Conservation (phyloP, 2,329 filamentous ascomycete genomes). For the Pyricularia sp. region DNA sequence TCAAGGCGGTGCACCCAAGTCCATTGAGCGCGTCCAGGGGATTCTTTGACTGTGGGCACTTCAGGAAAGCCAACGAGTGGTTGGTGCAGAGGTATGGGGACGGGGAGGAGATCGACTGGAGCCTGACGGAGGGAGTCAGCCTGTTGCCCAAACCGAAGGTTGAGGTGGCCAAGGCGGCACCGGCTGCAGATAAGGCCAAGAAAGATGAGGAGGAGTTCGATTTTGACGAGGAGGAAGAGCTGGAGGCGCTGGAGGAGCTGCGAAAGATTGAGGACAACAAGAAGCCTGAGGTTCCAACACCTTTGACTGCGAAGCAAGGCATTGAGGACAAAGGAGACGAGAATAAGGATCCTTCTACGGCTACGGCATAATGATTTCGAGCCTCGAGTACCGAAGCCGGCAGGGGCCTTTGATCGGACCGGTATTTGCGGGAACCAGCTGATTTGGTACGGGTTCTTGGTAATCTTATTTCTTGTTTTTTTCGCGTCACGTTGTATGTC, state of each 20-base stretch:
- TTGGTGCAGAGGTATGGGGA: constrained; percentile 63
- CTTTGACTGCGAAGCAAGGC: neutral
- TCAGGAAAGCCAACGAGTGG: constrained; percentile 76
- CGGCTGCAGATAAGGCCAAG: constrained; percentile 13
- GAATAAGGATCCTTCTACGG: constrained; percentile 1
- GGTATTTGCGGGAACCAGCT: neutral
- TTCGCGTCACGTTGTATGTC: neutral
- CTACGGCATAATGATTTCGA: neutral
- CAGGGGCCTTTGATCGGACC: neutral
- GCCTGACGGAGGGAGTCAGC: constrained; percentile 25
- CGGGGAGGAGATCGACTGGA: constrained; percentile 79
- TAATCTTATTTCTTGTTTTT: neutral
- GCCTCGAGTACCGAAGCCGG: neutral
- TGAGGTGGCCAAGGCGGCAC: constrained; percentile 6
- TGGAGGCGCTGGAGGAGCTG: constrained; percentile 15
- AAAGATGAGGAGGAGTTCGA: constrained; percentile 7
- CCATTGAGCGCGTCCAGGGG: constrained; percentile 75
- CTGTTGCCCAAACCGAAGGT: constrained; percentile 8
- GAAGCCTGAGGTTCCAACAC: constrained; percentile 5
- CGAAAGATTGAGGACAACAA: constrained; percentile 9
- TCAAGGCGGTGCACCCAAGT: constrained; percentile 83
- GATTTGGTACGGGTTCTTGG: neutral
- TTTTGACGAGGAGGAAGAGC: neutral
- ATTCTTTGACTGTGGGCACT: constrained; percentile 76
- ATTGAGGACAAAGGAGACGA: constrained; percentile 1